These are phyloP conservation scores for Casuarina equisetifolia DNA, from an alignment of 306 rosid genomes.

Conservation along the genomic window DNA sequence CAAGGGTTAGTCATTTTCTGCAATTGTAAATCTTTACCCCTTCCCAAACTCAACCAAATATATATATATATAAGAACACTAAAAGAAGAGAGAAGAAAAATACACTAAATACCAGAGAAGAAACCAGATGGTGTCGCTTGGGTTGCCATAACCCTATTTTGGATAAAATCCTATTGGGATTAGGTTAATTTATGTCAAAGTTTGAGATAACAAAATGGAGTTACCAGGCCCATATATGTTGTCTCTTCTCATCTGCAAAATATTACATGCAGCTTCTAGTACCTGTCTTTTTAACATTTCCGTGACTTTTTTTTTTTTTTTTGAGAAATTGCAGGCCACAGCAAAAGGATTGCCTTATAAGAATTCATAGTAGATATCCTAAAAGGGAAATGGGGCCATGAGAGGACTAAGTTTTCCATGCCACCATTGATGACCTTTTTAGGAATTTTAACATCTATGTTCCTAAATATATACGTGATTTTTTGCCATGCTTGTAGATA, in stretches of 20 bases:
- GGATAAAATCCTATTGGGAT: slow-evolving; percentile 10
- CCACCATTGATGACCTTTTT: slow-evolving; percentile 97
- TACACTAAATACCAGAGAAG: background rate
- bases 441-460: slow-evolving; percentile 39
- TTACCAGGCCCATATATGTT: slow-evolving; percentile 3
- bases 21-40: background rate
- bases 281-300: slow-evolving; percentile 22
- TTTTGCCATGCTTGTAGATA: slow-evolving; percentile 2
- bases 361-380: slow-evolving; percentile 62
- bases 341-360: slow-evolving; percentile 41
- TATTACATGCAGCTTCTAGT: slow-evolving; percentile 1
- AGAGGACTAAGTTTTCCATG: slow-evolving; percentile 74
- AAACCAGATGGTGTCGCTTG: background rate
- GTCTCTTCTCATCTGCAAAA: slow-evolving; percentile 2
- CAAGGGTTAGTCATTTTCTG: background rate
- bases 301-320: slow-evolving; percentile 26
- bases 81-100: background rate
- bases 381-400: slow-evolving; percentile 87
- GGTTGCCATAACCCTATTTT: slow-evolving; percentile 9
- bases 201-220: slow-evolving; percentile 7
- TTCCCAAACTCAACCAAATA: background rate
- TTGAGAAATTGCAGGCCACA: slow-evolving; percentile 51
- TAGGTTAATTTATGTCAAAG: background rate
- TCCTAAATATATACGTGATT: background rate
- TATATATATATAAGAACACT: background rate